Percentiles rank a stretch among this genome's conserved stretches.
Conservation (phyloP, 805 yeast species). For the Yamadazyma takamatsuzukensis region DNA sequence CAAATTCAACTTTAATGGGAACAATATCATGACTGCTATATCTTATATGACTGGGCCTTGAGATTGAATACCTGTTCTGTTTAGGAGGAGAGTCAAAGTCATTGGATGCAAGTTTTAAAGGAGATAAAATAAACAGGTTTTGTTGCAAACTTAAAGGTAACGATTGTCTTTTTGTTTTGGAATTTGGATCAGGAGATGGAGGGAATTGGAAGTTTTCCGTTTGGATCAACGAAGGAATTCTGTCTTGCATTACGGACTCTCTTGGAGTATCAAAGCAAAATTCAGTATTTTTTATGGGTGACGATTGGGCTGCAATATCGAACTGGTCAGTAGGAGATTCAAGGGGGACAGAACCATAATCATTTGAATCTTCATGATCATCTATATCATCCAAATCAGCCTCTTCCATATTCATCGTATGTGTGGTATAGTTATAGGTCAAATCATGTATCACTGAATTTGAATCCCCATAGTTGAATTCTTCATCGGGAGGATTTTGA, state of each 20-base stretch:
- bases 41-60: slow-evolving; percentile 34
- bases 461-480: slow-evolving; percentile 3
- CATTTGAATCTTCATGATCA: too few relatives aligned
- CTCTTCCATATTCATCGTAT: slow-evolving; percentile 21
- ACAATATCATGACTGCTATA: slow-evolving; percentile 41
- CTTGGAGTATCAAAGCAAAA: slow-evolving; percentile 13
- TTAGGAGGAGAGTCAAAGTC: slow-evolving; percentile 10
- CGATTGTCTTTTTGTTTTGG: slow-evolving; percentile 26
- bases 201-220: slow-evolving; percentile 20
- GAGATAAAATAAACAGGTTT: slow-evolving; percentile 39
- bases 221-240: slow-evolving; percentile 14
- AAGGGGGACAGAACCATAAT: slow-evolving; percentile 3
- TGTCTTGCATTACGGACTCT: slow-evolving; percentile 1
- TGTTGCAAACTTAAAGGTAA: slow-evolving; percentile 30
- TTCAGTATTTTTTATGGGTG: slow-evolving; percentile 15
- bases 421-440: slow-evolving; percentile 14
- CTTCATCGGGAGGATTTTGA: neutral
- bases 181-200: slow-evolving; percentile 31
- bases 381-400: slow-evolving; percentile 3
- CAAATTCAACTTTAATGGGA: slow-evolving; percentile 43
- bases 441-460: slow-evolving; percentile 8
- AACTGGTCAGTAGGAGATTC: slow-evolving; percentile 4
- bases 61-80: slow-evolving; percentile 22
- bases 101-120: slow-evolving; percentile 32
- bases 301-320: slow-evolving; percentile 15